Evolutionary conservation across 441 rosid genomes (phyloP), one percentile per base, ranked within the genome.

Genomic region (Gossypium davidsonii): DNA sequence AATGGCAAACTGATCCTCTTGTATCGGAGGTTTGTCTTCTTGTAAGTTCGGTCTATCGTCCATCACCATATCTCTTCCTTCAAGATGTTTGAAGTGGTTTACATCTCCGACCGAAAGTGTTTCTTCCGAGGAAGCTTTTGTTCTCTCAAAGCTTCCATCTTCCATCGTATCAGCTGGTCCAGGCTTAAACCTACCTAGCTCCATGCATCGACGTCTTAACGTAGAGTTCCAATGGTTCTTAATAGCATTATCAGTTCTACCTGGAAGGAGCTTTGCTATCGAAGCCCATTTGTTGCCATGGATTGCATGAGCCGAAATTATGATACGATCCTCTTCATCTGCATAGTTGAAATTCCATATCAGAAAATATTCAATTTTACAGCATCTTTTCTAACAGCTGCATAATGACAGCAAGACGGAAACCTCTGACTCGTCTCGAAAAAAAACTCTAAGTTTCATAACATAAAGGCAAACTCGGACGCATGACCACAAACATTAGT

Each of bases 151-250:
- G 75, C 72, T 79, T 34, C 73, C 76, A 75, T 79, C 85, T 68
- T 85, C 88, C 60, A 74, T 74, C 55, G 48, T 4, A 61, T 77
- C 74, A 6, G 62, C 73, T 39, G 23, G 69, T 15, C 42, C 81
- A 34, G 66, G 77, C 42, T 59, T 80, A 79, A 67, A 64, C 56
- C 80, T 83, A 75, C 88, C 78, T 44, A 71, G 78, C 12, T 81
- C 86, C 12, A 72, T 26, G 75, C 77, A 80, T 76, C 86, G 85
- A 39, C 97, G 97, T 87, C 92, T 84, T 63, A 92, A 84, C 2
- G 98, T 86, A n/a, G 98, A 92, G 85, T 94, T 92, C 98, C 98
- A 92, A 67, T 94, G 98, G 78, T 94, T 94, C 89, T 92, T 94
- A 75, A 94, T 94, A 9, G 97, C 91, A 72, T 92, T 92, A 78